Evolutionary conservation across 257 asterid species (phyloP).

Genomic region (Ballota nigra): DNA sequence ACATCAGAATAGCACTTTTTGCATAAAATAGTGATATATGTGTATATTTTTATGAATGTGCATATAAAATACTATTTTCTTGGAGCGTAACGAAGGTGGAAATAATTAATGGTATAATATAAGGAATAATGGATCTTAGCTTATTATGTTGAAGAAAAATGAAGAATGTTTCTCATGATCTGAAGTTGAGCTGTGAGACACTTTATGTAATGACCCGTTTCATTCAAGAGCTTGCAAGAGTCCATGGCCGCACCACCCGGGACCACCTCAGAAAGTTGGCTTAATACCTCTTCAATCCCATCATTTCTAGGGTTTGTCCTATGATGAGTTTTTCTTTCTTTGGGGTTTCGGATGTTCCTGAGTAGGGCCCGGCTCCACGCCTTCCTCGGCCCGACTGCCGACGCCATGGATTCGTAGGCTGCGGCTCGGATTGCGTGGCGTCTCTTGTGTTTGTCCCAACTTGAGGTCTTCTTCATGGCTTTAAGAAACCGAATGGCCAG

Average conservation of each 20-base stretch:
- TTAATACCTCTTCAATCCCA: slow-evolving; percentile 20
- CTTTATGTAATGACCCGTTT: slow-evolving; percentile 67
- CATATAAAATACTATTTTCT: no score
- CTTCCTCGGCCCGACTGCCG: slow-evolving; percentile 52
- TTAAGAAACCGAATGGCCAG: slow-evolving; percentile 52
- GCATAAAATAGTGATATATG: no score
- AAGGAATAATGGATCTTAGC: no score
- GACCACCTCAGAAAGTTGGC: slow-evolving; percentile 44
- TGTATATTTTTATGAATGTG: no score
- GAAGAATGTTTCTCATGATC: slow-evolving; percentile 59
- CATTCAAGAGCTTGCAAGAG: slow-evolving; percentile 47
- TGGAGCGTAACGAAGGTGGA: no score
- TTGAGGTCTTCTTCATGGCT: slow-evolving; percentile 41
- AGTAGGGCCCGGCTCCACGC: slow-evolving; percentile 77
- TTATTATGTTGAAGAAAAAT: slow-evolving; percentile 30
- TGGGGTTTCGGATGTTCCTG: slow-evolving; percentile 34
- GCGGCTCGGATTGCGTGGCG: slow-evolving; percentile 47
- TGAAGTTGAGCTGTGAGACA: slow-evolving; percentile 76
- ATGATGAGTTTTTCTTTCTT: neutral
- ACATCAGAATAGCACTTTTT: no score
- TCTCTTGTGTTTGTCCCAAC: slow-evolving; percentile 1
- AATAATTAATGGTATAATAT: no score
- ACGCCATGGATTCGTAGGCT: slow-evolving; percentile 70
- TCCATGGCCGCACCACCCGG: slow-evolving; percentile 78
- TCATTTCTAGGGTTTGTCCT: slow-evolving; percentile 15